Base-by-base conservation (phyloP, 495 filamentous ascomycete genomes). In the Physcia stellaris region DNA sequence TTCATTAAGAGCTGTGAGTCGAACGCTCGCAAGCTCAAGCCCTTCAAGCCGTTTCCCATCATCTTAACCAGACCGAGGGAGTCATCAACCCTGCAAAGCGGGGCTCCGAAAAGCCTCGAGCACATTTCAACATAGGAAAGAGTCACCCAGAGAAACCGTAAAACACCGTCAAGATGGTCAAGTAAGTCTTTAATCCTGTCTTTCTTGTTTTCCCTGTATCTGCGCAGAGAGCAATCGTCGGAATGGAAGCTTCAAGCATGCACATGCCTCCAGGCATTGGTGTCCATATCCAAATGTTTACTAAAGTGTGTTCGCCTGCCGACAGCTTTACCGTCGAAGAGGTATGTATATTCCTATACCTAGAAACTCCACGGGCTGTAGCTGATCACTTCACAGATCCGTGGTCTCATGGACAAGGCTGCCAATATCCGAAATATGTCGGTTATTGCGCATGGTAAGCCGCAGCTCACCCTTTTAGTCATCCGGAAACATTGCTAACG, bases 371-470 rank as follows among this genome's bases (percentile, higher is more conserved):
- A 28, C 9, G 9, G 13, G 26, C 16, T 17, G 27, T 37, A 32
- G 40, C 59, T 65, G 39, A 67, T 52, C 32, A 34, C 10, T 32
- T 38, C 47, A 50, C 43, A 81, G 80, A 82, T 98, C 75, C 85
- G 90, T 68, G 58, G 51, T 47, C 76, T 98, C 68, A 98, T 98
- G 90, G 87, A 95, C 83, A 82, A 83, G 63, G 76, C 81, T 67
- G 81, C 79, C 58, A 98, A 98, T 73, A 90, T 96, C 75, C 85
- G 90, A 45, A 86, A 88, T 71, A 99, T 96, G 92, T 95, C 90
- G 68, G 90, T 99, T 64, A 99, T 99, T 83, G 90, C 90, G 63
- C 90, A 99, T 71, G 86, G 77, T 79, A 64, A 57, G 73, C 58
- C 29, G 30, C 26, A 28, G 13, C 13, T 28, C 26, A 28, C 26